A percentile compares a stretch with the other conserved stretches of the same genome.
phyloP scores from a whole-genome alignment of 148 eudicot genomes.

The Agrostemma githago region DNA sequence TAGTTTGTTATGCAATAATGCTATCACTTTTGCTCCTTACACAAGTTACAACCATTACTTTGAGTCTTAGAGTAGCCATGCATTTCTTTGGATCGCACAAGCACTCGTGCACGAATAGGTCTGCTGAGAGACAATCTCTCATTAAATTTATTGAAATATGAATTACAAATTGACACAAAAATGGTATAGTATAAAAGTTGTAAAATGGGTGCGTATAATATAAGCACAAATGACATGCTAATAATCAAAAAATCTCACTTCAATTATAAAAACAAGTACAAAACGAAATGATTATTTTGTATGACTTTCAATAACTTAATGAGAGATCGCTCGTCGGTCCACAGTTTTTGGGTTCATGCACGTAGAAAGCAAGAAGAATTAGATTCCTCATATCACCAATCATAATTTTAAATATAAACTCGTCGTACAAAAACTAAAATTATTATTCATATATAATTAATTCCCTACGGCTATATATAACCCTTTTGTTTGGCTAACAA shows the following conservation, averaged over 20 bases:
- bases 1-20: no score
- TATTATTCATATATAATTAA: neutral
- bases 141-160: no score
- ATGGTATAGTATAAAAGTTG: no score
- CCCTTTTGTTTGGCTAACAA: neutral
- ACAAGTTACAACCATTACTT: neutral
- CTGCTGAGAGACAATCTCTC: no score
- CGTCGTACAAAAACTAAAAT: neutral
- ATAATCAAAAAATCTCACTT: no score
- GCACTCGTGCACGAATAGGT: neutral
- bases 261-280: no score
- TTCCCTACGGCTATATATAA: neutral
- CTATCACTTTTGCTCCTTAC: neutral
- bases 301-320: no score
- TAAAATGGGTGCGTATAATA: no score
- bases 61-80: neutral
- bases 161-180: no score
- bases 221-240: no score
- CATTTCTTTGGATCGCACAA: neutral
- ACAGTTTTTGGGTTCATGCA: neutral
- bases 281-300: no score
- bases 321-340: no score
- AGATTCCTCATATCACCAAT: slow-evolving; percentile 1
- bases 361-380: neutral
- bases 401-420: neutral